phyloP scores from a whole-genome alignment of 257 asterid species.

The Jasminum sambac region DNA sequence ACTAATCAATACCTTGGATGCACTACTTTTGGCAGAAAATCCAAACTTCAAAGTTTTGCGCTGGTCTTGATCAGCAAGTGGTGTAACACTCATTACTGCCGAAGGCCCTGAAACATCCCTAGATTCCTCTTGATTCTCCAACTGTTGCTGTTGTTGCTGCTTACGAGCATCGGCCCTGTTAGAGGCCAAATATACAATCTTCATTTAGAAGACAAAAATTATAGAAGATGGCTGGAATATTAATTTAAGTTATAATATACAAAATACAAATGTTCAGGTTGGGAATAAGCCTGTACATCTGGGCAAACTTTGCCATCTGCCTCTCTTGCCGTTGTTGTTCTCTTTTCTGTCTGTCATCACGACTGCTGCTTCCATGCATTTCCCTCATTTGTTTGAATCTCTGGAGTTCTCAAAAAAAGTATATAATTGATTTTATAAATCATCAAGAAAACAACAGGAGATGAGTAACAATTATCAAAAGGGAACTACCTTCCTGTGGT shows the following conservation, averaged over 20 bases:
- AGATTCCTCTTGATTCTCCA: constrained; percentile 60
- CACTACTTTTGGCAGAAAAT: constrained; percentile 71
- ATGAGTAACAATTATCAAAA: constrained; percentile 7
- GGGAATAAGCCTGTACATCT: constrained; percentile 49
- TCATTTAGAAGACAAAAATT: background rate
- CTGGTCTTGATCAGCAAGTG: constrained; percentile 90
- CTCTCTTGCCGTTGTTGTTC: constrained; percentile 89
- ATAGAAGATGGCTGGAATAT: background rate
- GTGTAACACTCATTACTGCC: constrained; percentile 57
- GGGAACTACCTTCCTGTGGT: constrained; percentile 83
- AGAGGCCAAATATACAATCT: constrained; percentile 14
- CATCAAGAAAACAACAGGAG: constrained; percentile 24
- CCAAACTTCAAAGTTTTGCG: constrained; percentile 87
- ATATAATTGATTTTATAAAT: constrained; percentile 2
- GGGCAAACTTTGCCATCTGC: constrained; percentile 90
- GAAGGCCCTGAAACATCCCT: constrained; percentile 34
- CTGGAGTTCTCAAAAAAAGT: constrained; percentile 37
- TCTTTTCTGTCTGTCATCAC: constrained; percentile 94
- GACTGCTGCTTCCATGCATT: constrained; percentile 97
- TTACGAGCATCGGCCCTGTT: constrained; percentile 79
- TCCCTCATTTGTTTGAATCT: constrained; percentile 98
- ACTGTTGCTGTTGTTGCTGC: constrained; percentile 56
- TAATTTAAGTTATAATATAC: background rate
- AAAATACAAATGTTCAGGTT: constrained; percentile 9
- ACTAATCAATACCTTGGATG: constrained; percentile 53